Percentiles rank a stretch among this genome's conserved stretches.
Evolutionary conservation across 169 alveolate species (phyloP).

Genomic region (Eimeria praecox): DNA sequence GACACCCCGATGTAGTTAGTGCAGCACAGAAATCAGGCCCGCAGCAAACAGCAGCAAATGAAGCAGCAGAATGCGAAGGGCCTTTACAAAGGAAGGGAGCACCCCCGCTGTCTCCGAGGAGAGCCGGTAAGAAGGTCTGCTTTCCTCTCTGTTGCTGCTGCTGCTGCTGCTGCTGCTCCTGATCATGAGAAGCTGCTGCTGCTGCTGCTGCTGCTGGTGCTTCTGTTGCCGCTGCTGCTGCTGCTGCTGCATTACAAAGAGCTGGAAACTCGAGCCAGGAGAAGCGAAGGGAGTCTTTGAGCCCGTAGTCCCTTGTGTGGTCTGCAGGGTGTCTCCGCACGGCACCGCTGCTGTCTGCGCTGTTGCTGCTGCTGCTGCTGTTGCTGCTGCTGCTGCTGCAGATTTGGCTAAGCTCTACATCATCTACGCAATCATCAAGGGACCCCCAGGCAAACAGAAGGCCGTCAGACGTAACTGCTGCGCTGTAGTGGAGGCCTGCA

Average conservation of each 20-base stretch:
- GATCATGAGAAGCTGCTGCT: neutral
- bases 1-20: slow-evolving; percentile 57
- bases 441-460: slow-evolving; percentile 72
- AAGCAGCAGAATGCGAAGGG: slow-evolving; percentile 6
- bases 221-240: neutral
- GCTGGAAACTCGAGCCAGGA: slow-evolving; percentile 28
- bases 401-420: neutral
- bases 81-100: neutral
- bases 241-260: neutral
- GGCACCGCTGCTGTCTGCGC: neutral
- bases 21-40: slow-evolving; percentile 81
- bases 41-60: slow-evolving; percentile 69
- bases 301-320: slow-evolving; percentile 68
- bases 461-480: slow-evolving; percentile 65
- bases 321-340: slow-evolving; percentile 55
- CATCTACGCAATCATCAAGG: neutral
- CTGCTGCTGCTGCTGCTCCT: neutral
- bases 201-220: neutral
- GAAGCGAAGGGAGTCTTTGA: slow-evolving; percentile 35
- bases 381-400: slow-evolving; percentile 31
- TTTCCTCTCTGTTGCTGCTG: neutral
- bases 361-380: slow-evolving; percentile 28
- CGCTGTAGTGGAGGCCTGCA: slow-evolving; percentile 53
- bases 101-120: neutral
- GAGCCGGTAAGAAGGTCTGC: slow-evolving; percentile 23